Conservation (phyloP, 208 protist species). For the Crithidia sp. region DNA sequence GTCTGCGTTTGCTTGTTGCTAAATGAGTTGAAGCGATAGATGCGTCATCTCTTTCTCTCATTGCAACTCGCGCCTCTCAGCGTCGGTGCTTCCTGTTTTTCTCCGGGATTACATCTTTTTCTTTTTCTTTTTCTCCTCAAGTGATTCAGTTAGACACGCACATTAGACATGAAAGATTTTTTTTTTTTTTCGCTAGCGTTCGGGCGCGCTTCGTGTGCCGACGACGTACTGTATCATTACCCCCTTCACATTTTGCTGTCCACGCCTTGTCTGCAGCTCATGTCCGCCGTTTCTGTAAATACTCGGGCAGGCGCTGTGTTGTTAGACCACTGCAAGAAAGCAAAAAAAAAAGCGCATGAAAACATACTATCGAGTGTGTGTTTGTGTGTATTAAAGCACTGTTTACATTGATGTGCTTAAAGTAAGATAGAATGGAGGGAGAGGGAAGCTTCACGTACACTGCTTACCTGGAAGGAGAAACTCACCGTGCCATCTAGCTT, state of each 20-base stretch:
- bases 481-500: too few relatives aligned
- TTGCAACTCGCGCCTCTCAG: too few relatives aligned
- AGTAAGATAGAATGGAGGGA: too few relatives aligned
- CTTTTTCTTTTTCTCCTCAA: neutral
- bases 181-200: constrained; percentile 3
- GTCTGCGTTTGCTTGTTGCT: neutral
- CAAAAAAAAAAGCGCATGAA: too few relatives aligned
- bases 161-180: neutral
- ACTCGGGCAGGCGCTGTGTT: neutral
- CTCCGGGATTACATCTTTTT: neutral
- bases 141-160: neutral
- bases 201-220: neutral
- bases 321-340: too few relatives aligned
- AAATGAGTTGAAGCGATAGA: neutral
- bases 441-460: too few relatives aligned
- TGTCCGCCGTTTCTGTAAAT: neutral
- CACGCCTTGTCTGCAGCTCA: neutral
- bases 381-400: neutral
- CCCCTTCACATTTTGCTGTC: neutral
- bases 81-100: neutral
- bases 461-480: too few relatives aligned
- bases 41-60: too few relatives aligned
- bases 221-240: constrained; percentile 10
- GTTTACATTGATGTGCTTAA: neutral
- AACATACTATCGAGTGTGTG: too few relatives aligned